Evolutionary conservation across 2,329 filamentous ascomycete species (phyloP).

Genomic region (Penicillium sp.): DNA sequence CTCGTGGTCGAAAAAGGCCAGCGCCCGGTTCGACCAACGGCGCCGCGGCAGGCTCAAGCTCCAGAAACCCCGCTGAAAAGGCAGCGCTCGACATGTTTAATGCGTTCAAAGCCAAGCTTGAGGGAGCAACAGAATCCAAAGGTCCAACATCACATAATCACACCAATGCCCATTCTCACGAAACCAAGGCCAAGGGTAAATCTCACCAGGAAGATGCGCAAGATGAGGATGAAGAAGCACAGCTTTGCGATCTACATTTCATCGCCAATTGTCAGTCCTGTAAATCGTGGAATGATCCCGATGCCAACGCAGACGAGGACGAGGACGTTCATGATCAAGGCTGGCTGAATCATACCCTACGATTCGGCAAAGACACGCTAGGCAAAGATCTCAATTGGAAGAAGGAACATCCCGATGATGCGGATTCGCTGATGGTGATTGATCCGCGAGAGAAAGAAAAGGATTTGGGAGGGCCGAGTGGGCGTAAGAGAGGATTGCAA

Average conservation of each 20-base stretch:
- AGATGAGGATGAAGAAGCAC: constrained; percentile 57
- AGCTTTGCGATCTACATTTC: constrained; percentile 88
- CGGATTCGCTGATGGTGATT: constrained; percentile 68
- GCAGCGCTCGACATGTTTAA: constrained; percentile 65
- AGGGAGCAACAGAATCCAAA: constrained; percentile 32
- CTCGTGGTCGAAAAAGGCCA: constrained; percentile 42
- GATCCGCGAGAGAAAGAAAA: constrained; percentile 80
- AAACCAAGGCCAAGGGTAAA: constrained; percentile 10
- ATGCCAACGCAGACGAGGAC: constrained; percentile 41
- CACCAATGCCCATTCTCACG: not conserved
- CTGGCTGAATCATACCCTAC: constrained; percentile 83
- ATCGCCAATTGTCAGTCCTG: constrained; percentile 94
- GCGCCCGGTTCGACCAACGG: constrained; percentile 28
- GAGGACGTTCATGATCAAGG: constrained; percentile 50
- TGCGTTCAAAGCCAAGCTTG: constrained; percentile 73
- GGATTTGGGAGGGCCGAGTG: constrained; percentile 55
- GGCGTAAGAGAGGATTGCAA: constrained; percentile 50
- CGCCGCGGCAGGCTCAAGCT: constrained; percentile 51
- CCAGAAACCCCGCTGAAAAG: constrained; percentile 51
- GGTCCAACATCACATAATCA: constrained; percentile 12
- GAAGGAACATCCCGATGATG: constrained; percentile 80
- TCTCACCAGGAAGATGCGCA: constrained; percentile 12
- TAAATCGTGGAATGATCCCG: constrained; percentile 65
- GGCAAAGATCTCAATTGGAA: constrained; percentile 90
- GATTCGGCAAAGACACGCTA: constrained; percentile 80